Percentiles rank a stretch among this genome's conserved stretches.
Conservation (phyloP, 78 protist genomes). For the Dictyostelium brefeldianum region DNA sequence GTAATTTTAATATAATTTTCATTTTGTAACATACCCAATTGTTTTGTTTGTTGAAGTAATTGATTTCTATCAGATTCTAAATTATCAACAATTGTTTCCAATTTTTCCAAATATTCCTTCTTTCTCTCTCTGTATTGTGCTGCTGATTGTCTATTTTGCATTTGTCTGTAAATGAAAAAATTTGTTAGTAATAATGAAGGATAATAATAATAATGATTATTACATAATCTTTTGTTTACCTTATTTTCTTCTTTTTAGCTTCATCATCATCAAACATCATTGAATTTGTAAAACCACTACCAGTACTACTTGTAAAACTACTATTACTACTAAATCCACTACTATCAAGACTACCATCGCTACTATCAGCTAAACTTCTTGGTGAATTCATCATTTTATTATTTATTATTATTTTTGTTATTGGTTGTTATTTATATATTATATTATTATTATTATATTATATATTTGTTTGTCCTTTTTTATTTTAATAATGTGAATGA, state of each 20-base stretch:
- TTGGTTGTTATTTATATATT: not conserved
- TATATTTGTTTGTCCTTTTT: not conserved
- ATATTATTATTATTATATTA: not conserved
- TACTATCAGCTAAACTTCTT: constrained; percentile 4
- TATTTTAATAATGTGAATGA: not conserved
- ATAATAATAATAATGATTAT: not conserved
- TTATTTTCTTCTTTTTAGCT: constrained; percentile 25
- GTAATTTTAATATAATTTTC: constrained; percentile 42
- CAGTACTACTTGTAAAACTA: constrained; percentile 1
- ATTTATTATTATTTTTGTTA: not conserved
- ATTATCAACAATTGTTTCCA: constrained; percentile 57
- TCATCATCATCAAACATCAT: constrained; percentile 45
- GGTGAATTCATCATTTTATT: constrained; percentile 15
- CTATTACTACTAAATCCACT: constrained; percentile 18
- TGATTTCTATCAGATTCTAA: constrained; percentile 70
- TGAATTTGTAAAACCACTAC: constrained; percentile 1
- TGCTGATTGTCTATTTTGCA: constrained; percentile 79
- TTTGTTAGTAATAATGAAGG: not conserved
- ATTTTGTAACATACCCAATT: constrained; percentile 22
- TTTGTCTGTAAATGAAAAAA: constrained; percentile 42
- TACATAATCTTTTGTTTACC: not conserved
- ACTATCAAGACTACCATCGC: constrained; percentile 28
- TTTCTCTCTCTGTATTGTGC: constrained; percentile 79
- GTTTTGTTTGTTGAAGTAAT: constrained; percentile 43
- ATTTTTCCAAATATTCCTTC: constrained; percentile 67